A percentile compares a stretch with the other conserved stretches of the same genome.
phyloP scores from a whole-genome alignment of 2,329 filamentous ascomycete genomes.

The Aquanectria penicillioides region DNA sequence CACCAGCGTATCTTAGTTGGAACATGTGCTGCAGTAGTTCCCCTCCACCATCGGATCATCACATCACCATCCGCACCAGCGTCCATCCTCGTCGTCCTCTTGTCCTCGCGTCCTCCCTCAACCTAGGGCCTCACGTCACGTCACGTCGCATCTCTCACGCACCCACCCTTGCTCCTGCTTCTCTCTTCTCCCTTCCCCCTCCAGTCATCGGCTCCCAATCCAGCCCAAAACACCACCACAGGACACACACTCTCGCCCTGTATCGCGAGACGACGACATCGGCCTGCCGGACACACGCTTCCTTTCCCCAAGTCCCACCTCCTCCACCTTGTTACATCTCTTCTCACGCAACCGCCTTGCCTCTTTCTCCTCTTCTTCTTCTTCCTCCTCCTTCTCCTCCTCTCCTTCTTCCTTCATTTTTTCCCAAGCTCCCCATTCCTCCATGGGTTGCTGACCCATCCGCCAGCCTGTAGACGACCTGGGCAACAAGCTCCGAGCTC shows the following conservation, averaged over 20 bases:
- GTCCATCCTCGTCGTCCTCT: constrained; percentile 11
- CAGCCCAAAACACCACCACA: constrained; percentile 8
- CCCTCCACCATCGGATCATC: constrained; percentile 36
- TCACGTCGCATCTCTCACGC: constrained; percentile 13
- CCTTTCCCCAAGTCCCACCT: background rate
- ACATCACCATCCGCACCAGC: constrained; percentile 24
- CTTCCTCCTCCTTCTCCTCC: background rate
- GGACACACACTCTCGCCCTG: constrained; percentile 4
- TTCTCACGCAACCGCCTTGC: too few relatives aligned
- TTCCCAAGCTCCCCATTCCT: constrained; percentile 12
- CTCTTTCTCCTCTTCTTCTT: background rate
- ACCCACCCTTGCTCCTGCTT: constrained; percentile 14
- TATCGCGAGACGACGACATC: constrained; percentile 29
- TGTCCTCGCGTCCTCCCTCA: constrained; percentile 27
- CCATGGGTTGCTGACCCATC: constrained; percentile 40
- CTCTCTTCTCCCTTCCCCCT: constrained; percentile 19
- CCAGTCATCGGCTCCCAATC: constrained; percentile 15
- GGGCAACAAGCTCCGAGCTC: constrained; percentile 32
- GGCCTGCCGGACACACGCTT: constrained; percentile 15
- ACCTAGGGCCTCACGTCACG: constrained; percentile 20
- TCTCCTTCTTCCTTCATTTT: constrained; percentile 10
- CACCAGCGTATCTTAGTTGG: constrained; percentile 16
- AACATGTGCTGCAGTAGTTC: constrained; percentile 13
- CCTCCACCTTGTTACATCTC: background rate
- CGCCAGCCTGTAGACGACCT: constrained; percentile 34